phyloP scores from a whole-genome alignment of 2,329 filamentous ascomycete genomes.

The Ceratocystis cubensis region DNA sequence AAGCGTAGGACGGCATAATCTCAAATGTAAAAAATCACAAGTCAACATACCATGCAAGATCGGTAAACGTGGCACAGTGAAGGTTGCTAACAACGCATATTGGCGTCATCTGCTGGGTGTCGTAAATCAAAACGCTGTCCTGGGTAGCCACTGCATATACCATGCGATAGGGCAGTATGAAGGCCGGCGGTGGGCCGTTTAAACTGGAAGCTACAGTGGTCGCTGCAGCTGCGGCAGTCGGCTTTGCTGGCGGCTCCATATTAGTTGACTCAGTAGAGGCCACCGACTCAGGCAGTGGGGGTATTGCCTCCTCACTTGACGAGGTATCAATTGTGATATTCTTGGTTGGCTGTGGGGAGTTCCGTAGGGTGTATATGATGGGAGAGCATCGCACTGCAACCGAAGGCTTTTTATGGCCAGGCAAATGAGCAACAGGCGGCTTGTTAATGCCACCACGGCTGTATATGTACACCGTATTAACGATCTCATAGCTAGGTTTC shows the following conservation, averaged over 20 bases:
- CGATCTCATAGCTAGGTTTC: constrained; percentile 71
- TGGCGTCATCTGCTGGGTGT: constrained; percentile 91
- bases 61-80: constrained; percentile 94
- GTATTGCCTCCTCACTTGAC: constrained; percentile 70
- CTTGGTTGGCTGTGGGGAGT: constrained; percentile 54
- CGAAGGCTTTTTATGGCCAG: constrained; percentile 95
- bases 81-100: constrained; percentile 92
- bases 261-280: constrained; percentile 38
- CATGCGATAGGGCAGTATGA: constrained; percentile 81
- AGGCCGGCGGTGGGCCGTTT: constrained; percentile 55
- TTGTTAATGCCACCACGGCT: constrained; percentile 93
- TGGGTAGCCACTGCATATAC: constrained; percentile 95
- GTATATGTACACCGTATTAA: constrained; percentile 97
- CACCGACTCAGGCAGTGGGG: constrained; percentile 57
- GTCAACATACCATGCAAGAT: constrained; percentile 70
- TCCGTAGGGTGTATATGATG: constrained; percentile 69
- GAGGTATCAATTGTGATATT: constrained; percentile 93
- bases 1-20: background rate
- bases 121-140: constrained; percentile 86
- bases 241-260: constrained; percentile 73
- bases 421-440: constrained; percentile 84
- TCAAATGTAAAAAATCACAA: background rate
- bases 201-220: constrained; percentile 37
- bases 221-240: constrained; percentile 23
- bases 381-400: constrained; percentile 93